A percentile compares a stretch with the other conserved stretches of the same genome.
Evolutionary conservation across 345 rosid genomes (phyloP).

Genomic region (Moringa oleifera): DNA sequence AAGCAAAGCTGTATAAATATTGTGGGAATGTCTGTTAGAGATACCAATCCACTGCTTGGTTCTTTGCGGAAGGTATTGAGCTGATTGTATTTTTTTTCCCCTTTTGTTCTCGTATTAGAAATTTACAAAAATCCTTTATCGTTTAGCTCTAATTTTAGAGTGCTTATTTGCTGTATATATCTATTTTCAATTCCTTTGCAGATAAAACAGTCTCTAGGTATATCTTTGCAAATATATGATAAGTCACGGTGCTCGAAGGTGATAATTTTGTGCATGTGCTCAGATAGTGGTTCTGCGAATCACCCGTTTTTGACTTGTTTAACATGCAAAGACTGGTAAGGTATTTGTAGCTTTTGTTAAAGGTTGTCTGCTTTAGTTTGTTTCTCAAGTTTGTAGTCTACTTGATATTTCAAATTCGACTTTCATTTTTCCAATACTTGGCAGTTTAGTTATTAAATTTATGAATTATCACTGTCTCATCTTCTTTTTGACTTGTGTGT

Average conservation of each 20-base stretch:
- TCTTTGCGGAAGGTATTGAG: slow-evolving; percentile 43
- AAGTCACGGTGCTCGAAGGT: slow-evolving; percentile 26
- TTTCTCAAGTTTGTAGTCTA: background rate
- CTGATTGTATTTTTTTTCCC: background rate
- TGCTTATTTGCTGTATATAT: slow-evolving; percentile 4
- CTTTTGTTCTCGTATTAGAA: too few species aligned
- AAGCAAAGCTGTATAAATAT: slow-evolving; percentile 32
- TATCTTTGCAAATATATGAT: slow-evolving; percentile 40
- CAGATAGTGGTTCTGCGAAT: slow-evolving; percentile 29
- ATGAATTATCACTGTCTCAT: too few species aligned
- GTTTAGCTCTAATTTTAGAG: slow-evolving; percentile 1
- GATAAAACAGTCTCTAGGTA: slow-evolving; percentile 45
- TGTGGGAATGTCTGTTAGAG: slow-evolving; percentile 27
- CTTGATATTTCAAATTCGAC: background rate
- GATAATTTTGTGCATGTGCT: slow-evolving; percentile 32
- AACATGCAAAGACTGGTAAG: slow-evolving; percentile 59
- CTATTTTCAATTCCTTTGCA: slow-evolving; percentile 22
- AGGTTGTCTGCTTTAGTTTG: background rate
- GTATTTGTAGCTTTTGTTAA: slow-evolving; percentile 10
- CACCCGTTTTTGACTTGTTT: slow-evolving; percentile 34
- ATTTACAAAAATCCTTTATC: background rate
- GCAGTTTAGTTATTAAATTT: too few species aligned
- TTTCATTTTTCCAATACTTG: too few species aligned
- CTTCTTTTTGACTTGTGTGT: background rate
- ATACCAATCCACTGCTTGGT: slow-evolving; percentile 24